Conservation (phyloP, 2,329 filamentous ascomycete species). For the Rhinocladiella mackenziei region DNA sequence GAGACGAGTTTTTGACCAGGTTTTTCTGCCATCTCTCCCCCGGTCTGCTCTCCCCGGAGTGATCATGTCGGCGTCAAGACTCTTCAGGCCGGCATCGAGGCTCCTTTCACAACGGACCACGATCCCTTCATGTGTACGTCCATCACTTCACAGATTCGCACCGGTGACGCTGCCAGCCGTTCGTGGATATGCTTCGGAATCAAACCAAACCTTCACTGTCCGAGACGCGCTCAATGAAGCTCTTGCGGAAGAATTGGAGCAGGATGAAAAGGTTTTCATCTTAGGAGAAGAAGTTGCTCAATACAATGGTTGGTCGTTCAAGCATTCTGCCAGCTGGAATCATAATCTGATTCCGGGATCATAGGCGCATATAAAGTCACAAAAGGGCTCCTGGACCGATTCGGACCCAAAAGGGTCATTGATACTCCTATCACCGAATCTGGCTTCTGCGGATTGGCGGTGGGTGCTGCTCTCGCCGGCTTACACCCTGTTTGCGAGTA, state of each 20-base stretch:
- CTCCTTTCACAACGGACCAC: conserved; percentile 55
- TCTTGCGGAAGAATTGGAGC: conserved; percentile 92
- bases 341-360: conserved; percentile 4
- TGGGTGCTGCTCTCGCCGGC: conserved; percentile 90
- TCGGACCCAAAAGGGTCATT: conserved; percentile 95
- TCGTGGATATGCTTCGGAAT: conserved; percentile 55
- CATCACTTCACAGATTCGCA: conserved; percentile 39
- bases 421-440: conserved; percentile 98
- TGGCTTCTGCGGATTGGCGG: conserved; percentile 87
- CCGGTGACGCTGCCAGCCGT: conserved; percentile 46
- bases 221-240: conserved; percentile 97
- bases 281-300: conserved; percentile 98
- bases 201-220: conserved; percentile 90
- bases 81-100: conserved; percentile 62
- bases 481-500: conserved; percentile 76
- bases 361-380: conserved; percentile 80
- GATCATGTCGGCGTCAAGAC: conserved; percentile 56
- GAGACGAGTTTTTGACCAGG: conserved; percentile 5
- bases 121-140: conserved; percentile 25
- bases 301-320: conserved; percentile 82
- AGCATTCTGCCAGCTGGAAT: neutral
- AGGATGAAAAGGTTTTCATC: conserved; percentile 90
- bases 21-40: conserved; percentile 1
- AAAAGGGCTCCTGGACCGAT: conserved; percentile 93
- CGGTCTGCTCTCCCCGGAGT: conserved; percentile 29